Evolutionary conservation across 345 rosid genomes (phyloP).

Genomic region (Syzygium oleosum): DNA sequence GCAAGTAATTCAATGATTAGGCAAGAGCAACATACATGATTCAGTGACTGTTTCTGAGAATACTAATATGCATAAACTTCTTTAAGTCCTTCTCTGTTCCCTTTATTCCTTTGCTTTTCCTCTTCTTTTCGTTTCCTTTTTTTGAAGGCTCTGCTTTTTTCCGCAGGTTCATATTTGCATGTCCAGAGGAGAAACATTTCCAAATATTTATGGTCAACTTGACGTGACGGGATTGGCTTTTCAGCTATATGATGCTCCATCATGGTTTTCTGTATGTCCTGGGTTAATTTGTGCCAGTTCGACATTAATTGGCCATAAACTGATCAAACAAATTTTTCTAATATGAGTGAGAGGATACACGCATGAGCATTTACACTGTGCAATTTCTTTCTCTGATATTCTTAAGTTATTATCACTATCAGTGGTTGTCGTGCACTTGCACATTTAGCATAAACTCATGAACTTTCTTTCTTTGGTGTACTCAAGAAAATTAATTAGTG

Average conservation of each 20-base stretch:
- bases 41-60: not conserved
- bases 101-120: not conserved
- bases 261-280: constrained; percentile 69
- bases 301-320: not conserved
- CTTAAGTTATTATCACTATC: not conserved
- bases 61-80: not conserved
- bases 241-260: constrained; percentile 87
- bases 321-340: not conserved
- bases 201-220: constrained; percentile 88
- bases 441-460: not conserved
- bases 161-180: constrained; percentile 86
- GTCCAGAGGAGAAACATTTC: constrained; percentile 91
- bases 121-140: not conserved
- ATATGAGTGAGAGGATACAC: not conserved
- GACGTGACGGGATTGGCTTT: constrained; percentile 78
- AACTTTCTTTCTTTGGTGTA: not conserved
- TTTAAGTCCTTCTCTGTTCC: not conserved
- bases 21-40: not conserved
- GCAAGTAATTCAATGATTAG: not conserved
- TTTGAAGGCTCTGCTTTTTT: constrained; percentile 1
- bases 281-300: not conserved
- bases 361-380: not conserved
- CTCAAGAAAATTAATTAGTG: not conserved
- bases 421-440: not conserved
- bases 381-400: not conserved